Evolutionary conservation across 306 rosid genomes (phyloP), one percentile per base, ranked within the genome.

Genomic region (Herpetospermum pedunculosum): DNA sequence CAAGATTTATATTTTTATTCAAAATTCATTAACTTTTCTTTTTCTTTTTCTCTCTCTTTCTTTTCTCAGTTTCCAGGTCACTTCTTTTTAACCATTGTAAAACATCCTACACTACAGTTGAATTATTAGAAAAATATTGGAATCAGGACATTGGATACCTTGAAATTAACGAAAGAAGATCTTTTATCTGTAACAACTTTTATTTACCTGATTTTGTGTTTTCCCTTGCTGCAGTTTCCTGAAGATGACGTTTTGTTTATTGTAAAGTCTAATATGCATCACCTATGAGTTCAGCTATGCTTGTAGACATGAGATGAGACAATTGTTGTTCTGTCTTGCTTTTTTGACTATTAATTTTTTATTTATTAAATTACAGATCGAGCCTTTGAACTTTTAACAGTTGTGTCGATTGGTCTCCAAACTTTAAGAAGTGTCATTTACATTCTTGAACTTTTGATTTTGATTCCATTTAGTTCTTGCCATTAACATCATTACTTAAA

Each of bases 231-330:
- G 71, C 28, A 19, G 48, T 37, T 34, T 64, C 30, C 29, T 9
- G 28, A 2, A 13, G 48, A 63, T 63, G 70, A n/a, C 14, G 70
- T 63, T 63, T n/a, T 63, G 68, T 60, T 60, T 60, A 60, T 60
- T 60, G 68, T 60, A 15, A 0, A 59, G 67, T 59, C 67, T 60
- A 60, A 60, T 32, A 59, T 32, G 41, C 41, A 3, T 60, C 68
- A 18, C 41, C 65, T 57, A 16, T 63, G 48, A 64, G 71, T 37
- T 15, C 71, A 37, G 30, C 71, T 64, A 64, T 23, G 73, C 12
- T 41, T 67, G 73, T 41, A 67, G 52, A 67, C 19, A 41, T 25
- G 73, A 41, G 73, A 23, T 40, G 37, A 25, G 35, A 40, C 52
- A 1, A 40, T 23, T 41, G 53, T 21, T 67, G 53, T 21, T 67